phyloP scores from a whole-genome alignment of 495 filamentous ascomycete genomes.

The Daldinia childiae region DNA sequence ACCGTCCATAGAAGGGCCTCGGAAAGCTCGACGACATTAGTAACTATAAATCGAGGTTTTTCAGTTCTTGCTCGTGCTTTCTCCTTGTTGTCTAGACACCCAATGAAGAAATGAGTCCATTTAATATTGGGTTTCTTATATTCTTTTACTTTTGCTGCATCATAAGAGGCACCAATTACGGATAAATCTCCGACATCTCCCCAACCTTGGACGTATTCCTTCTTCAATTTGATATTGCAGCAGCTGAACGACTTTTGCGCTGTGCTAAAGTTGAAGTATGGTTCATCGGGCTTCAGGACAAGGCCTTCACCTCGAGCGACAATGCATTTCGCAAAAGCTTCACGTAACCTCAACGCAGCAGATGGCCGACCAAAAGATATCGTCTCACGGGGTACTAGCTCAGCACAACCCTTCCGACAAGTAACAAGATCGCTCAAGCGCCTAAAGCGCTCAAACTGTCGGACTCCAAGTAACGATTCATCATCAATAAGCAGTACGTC shows the following conservation, averaged over 20 bases:
- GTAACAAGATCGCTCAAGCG: conserved; percentile 67
- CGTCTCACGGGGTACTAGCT: conserved; percentile 66
- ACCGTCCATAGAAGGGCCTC: conserved; percentile 48
- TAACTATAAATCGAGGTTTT: conserved; percentile 69
- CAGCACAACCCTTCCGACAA: conserved; percentile 65
- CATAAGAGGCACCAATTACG: conserved; percentile 75
- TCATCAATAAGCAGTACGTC: conserved; percentile 80
- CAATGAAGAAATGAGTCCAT: conserved; percentile 85
- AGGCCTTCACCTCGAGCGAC: conserved; percentile 75
- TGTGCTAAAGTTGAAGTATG: conserved; percentile 72
- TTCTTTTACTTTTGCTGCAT: conserved; percentile 63
- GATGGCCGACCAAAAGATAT: conserved; percentile 67
- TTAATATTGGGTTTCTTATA: conserved; percentile 59
- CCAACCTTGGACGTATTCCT: conserved; percentile 83
- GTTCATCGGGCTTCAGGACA: conserved; percentile 81
- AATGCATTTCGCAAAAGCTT: conserved; percentile 72
- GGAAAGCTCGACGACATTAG: conserved; percentile 62
- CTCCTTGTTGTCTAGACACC: conserved; percentile 77
- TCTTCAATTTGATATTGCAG: conserved; percentile 85
- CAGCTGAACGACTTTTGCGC: conserved; percentile 49
- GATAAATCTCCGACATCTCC: conserved; percentile 86
- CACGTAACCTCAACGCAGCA: conserved; percentile 60
- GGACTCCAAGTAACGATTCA: conserved; percentile 66
- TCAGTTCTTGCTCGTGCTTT: conserved; percentile 62
- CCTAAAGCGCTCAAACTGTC: conserved; percentile 68